Percentiles rank a stretch among this genome's conserved stretches.
Evolutionary conservation across 2,329 filamentous ascomycete species (phyloP).

Genomic region (Aureobasidium sp.): DNA sequence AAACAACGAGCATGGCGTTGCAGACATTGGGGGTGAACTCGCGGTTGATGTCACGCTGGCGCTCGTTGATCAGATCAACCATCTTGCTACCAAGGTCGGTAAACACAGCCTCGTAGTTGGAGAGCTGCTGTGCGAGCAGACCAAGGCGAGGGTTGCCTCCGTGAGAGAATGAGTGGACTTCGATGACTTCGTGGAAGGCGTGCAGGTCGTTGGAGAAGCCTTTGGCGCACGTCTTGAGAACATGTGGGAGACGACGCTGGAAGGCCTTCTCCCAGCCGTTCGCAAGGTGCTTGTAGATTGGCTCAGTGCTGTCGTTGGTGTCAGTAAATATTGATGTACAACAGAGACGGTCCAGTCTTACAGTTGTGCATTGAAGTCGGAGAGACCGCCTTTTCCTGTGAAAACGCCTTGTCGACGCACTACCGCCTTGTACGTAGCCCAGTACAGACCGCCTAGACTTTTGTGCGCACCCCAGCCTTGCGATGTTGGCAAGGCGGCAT

Average conservation of each 20-base stretch:
- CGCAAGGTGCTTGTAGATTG: slow-evolving; percentile 32
- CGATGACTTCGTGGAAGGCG: slow-evolving; percentile 36
- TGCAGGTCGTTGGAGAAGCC: slow-evolving; percentile 26
- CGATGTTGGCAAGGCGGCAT: slow-evolving; percentile 27
- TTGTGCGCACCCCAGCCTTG: slow-evolving; percentile 31
- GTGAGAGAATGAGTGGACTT: slow-evolving; percentile 29
- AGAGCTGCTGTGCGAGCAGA: slow-evolving; percentile 34
- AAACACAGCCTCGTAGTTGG: slow-evolving; percentile 35
- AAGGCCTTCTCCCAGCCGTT: slow-evolving; percentile 38
- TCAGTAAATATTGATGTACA: background rate
- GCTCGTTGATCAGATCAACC: slow-evolving; percentile 31
- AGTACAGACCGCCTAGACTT: slow-evolving; percentile 39
- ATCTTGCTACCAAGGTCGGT: slow-evolving; percentile 28
- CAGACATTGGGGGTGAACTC: slow-evolving; percentile 44
- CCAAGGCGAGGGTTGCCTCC: slow-evolving; percentile 33
- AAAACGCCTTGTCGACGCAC: slow-evolving; percentile 43
- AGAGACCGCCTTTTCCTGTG: slow-evolving; percentile 29
- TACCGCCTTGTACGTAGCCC: slow-evolving; percentile 48
- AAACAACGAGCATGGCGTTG: slow-evolving; percentile 38
- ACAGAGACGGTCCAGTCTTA: background rate
- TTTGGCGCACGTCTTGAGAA: slow-evolving; percentile 30
- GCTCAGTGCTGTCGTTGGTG: slow-evolving; percentile 18
- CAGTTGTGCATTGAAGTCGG: slow-evolving; percentile 35
- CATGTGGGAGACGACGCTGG: slow-evolving; percentile 33
- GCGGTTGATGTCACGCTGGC: slow-evolving; percentile 46